These are phyloP conservation scores for Thielaviopsis musarum DNA, from an alignment of 2,329 filamentous ascomycete species.

Conservation along the genomic window DNA sequence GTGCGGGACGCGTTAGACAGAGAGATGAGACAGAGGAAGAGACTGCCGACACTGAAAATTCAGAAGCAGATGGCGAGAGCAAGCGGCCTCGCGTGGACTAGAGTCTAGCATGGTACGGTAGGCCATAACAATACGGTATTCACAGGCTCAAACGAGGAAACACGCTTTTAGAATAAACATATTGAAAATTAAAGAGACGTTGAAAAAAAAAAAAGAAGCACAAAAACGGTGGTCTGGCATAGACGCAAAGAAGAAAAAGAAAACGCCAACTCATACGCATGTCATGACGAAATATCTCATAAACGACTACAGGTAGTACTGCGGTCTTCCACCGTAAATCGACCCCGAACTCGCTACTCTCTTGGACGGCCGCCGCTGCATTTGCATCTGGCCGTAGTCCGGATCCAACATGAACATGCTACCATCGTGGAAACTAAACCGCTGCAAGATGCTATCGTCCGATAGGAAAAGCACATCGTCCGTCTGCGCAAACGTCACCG, in stretches of 20 bases:
- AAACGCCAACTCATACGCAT: not conserved
- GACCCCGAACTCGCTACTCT: not conserved
- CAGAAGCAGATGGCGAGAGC: constrained; percentile 24
- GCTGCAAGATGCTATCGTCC: constrained; percentile 9
- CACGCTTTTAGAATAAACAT: not conserved
- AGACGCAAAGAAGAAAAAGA: not conserved
- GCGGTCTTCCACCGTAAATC: not conserved
- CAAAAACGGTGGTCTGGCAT: not conserved
- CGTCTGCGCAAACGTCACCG: constrained; percentile 11
- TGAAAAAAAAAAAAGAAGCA: not conserved
- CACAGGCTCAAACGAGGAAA: not conserved
- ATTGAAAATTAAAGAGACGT: not conserved
- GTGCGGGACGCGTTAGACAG: constrained; percentile 40
- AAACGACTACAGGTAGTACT: not conserved
- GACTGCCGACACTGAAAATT: constrained; percentile 25
- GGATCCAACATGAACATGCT: not conserved
- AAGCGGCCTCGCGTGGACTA: constrained; percentile 32
- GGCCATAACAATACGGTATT: too few species aligned
- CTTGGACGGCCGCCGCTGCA: not conserved
- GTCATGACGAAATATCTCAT: not conserved
- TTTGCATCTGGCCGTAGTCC: not conserved
- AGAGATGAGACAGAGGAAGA: constrained; percentile 39
- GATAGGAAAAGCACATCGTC: constrained; percentile 10
- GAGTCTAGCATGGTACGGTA: not conserved
- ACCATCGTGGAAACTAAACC: constrained; percentile 8